Base-by-base conservation (phyloP, 2,329 filamentous ascomycete species). In the Thyridium curvatum region DNA sequence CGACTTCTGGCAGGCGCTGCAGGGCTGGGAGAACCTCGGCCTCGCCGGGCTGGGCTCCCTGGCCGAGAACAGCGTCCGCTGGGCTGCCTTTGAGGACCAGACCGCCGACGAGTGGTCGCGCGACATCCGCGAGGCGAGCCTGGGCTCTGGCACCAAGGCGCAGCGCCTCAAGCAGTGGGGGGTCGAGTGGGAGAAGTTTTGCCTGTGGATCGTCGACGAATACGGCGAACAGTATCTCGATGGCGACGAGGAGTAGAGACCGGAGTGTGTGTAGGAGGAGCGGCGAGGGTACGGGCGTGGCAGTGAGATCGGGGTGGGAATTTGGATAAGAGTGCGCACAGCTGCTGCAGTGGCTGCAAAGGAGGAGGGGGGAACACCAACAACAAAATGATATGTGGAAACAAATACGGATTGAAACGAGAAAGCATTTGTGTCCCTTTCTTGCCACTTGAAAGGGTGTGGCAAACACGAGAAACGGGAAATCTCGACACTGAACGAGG, bases 1-100 rank as follows among this genome's bases (percentile, higher is more conserved):
- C 60, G 89, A 96, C 62, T 95, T 94, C 61, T 96, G 88, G 87
- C 88, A 94, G 61, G 84, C 86, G 2, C 66, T 96, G 15, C 89
- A 95, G 61, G 90, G 86, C 0, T 93, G 90, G 78, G 84, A 94
- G 42, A 95, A 94, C 54, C 74, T 96, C 12, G 93, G 90, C 1
- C 71, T 97, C 3, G 88, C 86, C 10, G 91, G 90, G 0, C 64
- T 97, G 38, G 91, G 85, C 0, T 85, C 82, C 41, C 71, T 98
- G 50, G 91, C 89, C 0, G 89, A 97, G 70, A 97, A 95, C 55
- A 94, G 87, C 48, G 80, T 97, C 33, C 75, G 86, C 31, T 97
- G 88, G 87, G 84, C 88, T 8, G 84, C 83, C 16, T 94, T 90
- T 51, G 88, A 94, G 56, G 89, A 96, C 50, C 79, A 88, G 56